Conservation (phyloP, 164 flowering plant genomes). For the Chimonanthus salicifolius region DNA sequence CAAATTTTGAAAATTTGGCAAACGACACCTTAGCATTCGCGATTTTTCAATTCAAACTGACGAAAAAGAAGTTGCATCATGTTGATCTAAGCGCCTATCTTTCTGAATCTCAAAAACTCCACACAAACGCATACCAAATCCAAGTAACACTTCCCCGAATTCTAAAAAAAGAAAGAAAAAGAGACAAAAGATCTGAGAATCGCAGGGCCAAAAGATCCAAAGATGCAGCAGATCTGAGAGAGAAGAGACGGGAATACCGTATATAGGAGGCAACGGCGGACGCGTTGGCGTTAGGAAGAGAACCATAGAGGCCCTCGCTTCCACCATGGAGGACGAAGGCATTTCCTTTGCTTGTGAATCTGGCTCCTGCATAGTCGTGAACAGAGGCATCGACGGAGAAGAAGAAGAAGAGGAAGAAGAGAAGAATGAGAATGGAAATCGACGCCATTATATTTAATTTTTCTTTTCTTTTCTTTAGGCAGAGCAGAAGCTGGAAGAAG, state of each 20-base stretch:
- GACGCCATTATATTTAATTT: not conserved
- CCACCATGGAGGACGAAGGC: conserved; percentile 92
- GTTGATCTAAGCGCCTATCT: too few relatives aligned
- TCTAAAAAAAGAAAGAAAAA: not conserved
- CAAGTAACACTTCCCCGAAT: too few relatives aligned
- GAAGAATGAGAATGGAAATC: not conserved
- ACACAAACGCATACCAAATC: not conserved
- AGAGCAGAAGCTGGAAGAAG: not conserved
- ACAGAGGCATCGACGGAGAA: conserved; percentile 41
- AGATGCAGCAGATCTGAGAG: not conserved
- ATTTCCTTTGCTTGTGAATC: conserved; percentile 66
- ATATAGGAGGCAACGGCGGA: conserved; percentile 38
- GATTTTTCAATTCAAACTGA: too few relatives aligned
- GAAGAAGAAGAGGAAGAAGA: not conserved
- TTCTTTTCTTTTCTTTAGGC: not conserved
- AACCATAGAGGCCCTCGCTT: conserved; percentile 86
- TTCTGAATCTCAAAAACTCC: too few relatives aligned
- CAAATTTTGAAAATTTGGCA: too few relatives aligned
- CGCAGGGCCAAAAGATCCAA: not conserved
- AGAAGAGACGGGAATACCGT: conserved; percentile 34
- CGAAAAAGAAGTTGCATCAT: too few relatives aligned
- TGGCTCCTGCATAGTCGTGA: conserved; percentile 55
- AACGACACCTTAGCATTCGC: too few relatives aligned
- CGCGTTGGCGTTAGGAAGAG: conserved; percentile 25
- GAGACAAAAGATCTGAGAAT: not conserved